Evolutionary conservation across 75 land plant species (phyloP).

Genomic region (Picea sitchensis): DNA sequence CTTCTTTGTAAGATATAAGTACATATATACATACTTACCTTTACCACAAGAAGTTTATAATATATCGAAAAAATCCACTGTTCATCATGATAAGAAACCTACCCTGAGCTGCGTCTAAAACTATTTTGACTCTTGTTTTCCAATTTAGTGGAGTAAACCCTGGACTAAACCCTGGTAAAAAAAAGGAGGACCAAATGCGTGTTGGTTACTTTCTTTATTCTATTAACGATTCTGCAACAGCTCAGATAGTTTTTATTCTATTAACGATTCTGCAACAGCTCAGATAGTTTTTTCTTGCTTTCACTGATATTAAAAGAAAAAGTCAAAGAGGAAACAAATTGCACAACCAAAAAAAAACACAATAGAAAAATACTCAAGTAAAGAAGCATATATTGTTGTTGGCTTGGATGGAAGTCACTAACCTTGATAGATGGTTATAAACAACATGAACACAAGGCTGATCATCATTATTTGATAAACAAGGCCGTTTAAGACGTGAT

Average conservation of each 20-base stretch:
- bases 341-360: neutral
- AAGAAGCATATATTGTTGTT: too few species aligned
- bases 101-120: too few species aligned
- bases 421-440: slow-evolving; percentile 69
- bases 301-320: slow-evolving; percentile 34
- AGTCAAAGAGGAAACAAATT: neutral
- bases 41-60: too few species aligned
- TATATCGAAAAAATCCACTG: too few species aligned
- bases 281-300: slow-evolving; percentile 67
- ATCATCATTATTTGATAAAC: slow-evolving; percentile 33
- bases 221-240: slow-evolving; percentile 70
- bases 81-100: too few species aligned
- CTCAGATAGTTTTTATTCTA: slow-evolving; percentile 67
- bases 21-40: too few species aligned
- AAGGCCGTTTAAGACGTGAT: slow-evolving; percentile 35
- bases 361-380: neutral
- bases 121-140: too few species aligned
- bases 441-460: slow-evolving; percentile 60
- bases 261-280: slow-evolving; percentile 68
- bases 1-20: too few species aligned
- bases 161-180: too few species aligned
- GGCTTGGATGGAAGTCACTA: neutral
- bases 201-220: too few species aligned
- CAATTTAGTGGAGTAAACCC: too few species aligned
- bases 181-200: too few species aligned